A percentile compares a stretch with the other conserved stretches of the same genome.
These are phyloP conservation scores for Pleurotus pulmonarius DNA, from an alignment of 768 basidiomycete species.

Conservation along the genomic window DNA sequence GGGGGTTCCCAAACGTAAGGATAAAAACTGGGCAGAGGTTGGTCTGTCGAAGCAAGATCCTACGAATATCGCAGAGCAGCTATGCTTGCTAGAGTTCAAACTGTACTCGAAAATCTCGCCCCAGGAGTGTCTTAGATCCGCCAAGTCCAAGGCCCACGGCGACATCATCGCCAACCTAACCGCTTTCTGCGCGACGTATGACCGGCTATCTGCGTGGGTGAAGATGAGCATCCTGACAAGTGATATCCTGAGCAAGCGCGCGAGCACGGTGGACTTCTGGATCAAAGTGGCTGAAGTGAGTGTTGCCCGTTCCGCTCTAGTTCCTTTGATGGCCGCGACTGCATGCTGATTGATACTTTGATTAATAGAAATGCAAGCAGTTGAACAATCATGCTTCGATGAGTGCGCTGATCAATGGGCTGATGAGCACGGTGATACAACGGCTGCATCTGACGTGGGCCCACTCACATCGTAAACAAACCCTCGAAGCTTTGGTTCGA, in stretches of 20 bases:
- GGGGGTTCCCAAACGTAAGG: constrained; percentile 26
- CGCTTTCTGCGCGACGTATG: constrained; percentile 58
- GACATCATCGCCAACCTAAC: constrained; percentile 40
- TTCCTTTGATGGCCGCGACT: background rate
- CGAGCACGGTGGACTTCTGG: constrained; percentile 67
- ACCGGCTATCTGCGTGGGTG: constrained; percentile 65
- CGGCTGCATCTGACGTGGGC: constrained; percentile 64
- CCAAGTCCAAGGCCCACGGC: constrained; percentile 34
- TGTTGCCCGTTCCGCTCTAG: constrained; percentile 1
- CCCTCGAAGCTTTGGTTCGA: constrained; percentile 47
- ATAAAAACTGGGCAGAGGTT: constrained; percentile 48
- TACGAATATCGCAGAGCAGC: constrained; percentile 71
- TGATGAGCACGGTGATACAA: constrained; percentile 56
- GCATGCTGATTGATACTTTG: constrained; percentile 3
- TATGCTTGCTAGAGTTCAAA: constrained; percentile 70
- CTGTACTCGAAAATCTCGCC: constrained; percentile 68
- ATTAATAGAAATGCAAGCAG: constrained; percentile 54
- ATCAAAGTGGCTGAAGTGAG: constrained; percentile 75
- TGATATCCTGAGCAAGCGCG: constrained; percentile 48
- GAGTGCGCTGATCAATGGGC: constrained; percentile 61
- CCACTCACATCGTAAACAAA: constrained; percentile 49
- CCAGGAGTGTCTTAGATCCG: constrained; percentile 72
- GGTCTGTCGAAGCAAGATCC: constrained; percentile 68
- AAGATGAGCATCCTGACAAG: constrained; percentile 55
- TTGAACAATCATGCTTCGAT: constrained; percentile 67